Base-by-base conservation (phyloP, 441 rosid species). In the Gossypium gossypioides region DNA sequence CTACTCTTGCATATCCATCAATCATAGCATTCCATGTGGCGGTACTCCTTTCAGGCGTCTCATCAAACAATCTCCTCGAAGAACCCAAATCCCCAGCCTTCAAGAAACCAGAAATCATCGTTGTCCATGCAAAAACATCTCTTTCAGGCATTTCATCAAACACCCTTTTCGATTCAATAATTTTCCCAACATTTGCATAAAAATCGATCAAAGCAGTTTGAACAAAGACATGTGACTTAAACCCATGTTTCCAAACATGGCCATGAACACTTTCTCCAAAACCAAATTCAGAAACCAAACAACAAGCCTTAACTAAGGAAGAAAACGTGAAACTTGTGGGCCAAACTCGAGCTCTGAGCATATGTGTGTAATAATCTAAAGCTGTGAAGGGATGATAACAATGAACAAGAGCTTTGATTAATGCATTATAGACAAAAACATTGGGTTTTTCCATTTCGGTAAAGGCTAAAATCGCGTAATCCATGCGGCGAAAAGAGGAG, bases 91-190 rank as follows among this genome's bases (percentile, higher is more conserved):
- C 82, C 51, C 83, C 80, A 0, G 50, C 76, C 22, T 75, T 55
- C 0, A 69, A 67, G 74, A 83, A 71, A 74, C 81, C 80, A 16
- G 77, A 77, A 51, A 86, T 78, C 86, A 86, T 82, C 0, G 88
- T 16, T 0, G 83, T 79, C 90, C 88, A 86, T 1, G 88, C 71
- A 9, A 84, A 34, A 60, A 2, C 78, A 80, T 88, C 90, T 85
- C 90, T 84, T 18, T 84, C 74, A 56, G 84, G 80, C 85, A 88
- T 88, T 83, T 83, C 88, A 72, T 83, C 86, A 25, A 86, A 88
- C 84, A 86, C 83, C 71, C 68, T 81, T 64, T 79, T 66, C 2
- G 92, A 81, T 40, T 86, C 83, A 10, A 2, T 56, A 55, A 79
- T 32, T 63, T 67, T 73, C n/a, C 77, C 74, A 9, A 72, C 72